Evolutionary conservation across 208 protist species (phyloP).

Genomic region (Leishmania braziliensis): DNA sequence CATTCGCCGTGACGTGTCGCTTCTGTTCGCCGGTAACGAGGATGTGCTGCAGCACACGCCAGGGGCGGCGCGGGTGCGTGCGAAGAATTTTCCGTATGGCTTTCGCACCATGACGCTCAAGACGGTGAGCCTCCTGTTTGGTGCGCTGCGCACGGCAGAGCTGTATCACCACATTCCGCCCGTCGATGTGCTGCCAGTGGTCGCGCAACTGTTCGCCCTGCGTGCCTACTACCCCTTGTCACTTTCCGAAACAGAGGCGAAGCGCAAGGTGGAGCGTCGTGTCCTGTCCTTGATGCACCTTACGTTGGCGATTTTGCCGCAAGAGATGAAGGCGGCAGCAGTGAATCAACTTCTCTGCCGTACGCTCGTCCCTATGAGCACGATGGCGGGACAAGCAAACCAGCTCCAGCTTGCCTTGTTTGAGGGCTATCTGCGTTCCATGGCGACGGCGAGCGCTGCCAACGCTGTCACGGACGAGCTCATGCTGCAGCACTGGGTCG

Average conservation of each 20-base stretch:
- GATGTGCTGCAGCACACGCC: conserved; percentile 30
- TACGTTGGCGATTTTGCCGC: conserved; percentile 31
- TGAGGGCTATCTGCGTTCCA: conserved; percentile 69
- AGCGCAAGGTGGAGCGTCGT: conserved; percentile 24
- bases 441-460: conserved; percentile 59
- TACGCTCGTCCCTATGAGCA: conserved; percentile 34
- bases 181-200: conserved; percentile 34
- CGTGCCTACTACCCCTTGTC: conserved; percentile 39
- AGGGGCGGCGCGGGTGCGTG: conserved; percentile 23
- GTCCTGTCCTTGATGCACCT: conserved; percentile 29
- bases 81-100: conserved; percentile 35
- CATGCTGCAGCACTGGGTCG: conserved; percentile 73
- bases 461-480: conserved; percentile 55
- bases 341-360: conserved; percentile 32
- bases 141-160: conserved; percentile 35
- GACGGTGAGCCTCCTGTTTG: conserved; percentile 35
- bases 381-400: conserved; percentile 19
- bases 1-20: conserved; percentile 23
- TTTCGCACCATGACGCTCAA: conserved; percentile 37
- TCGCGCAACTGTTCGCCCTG: conserved; percentile 54
- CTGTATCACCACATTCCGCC: conserved; percentile 31
- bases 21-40: conserved; percentile 31
- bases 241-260: conserved; percentile 13
- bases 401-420: conserved; percentile 61
- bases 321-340: conserved; percentile 37